Percentiles rank a stretch among this genome's conserved stretches.
phyloP scores from a whole-genome alignment of 306 rosid genomes.

The Cicer chorassanicum region DNA sequence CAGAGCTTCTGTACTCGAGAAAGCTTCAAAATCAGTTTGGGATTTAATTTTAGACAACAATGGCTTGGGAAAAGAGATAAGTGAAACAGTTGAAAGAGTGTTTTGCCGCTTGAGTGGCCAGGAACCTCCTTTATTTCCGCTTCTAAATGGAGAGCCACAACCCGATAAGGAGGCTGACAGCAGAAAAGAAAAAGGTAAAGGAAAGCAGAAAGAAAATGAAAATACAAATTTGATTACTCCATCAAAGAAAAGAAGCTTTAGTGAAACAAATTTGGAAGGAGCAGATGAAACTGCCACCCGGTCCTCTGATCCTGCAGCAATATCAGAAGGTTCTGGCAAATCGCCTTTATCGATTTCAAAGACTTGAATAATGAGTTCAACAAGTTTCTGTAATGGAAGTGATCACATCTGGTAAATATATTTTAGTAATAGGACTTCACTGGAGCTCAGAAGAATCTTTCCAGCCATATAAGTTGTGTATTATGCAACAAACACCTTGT shows the following conservation, averaged over 20 bases:
- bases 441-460: conserved; percentile 38
- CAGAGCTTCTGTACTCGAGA: conserved; percentile 90
- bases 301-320: conserved; percentile 51
- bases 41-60: conserved; percentile 79
- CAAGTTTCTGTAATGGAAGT: conserved; percentile 37
- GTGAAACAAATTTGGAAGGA: conserved; percentile 58
- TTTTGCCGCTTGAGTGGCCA: conserved; percentile 87
- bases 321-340: conserved; percentile 51
- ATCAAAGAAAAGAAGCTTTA: conserved; percentile 75
- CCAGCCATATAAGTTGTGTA: conserved; percentile 13
- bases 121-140: conserved; percentile 86
- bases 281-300: conserved; percentile 51
- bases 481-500: conserved; percentile 25
- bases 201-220: conserved; percentile 56
- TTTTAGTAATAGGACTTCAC: conserved; percentile 45
- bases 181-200: conserved; percentile 70
- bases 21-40: conserved; percentile 98
- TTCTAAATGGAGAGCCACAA: conserved; percentile 53
- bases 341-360: conserved; percentile 53
- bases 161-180: conserved; percentile 54
- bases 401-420: conserved; percentile 50
- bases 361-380: conserved; percentile 40
- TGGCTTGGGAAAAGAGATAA: conserved; percentile 89
- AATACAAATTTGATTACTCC: conserved; percentile 47
- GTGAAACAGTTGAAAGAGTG: conserved; percentile 80